phyloP scores from a whole-genome alignment of 225 moss, liverwort and hornwort genomes.

The Takakia lepidozioides region DNA sequence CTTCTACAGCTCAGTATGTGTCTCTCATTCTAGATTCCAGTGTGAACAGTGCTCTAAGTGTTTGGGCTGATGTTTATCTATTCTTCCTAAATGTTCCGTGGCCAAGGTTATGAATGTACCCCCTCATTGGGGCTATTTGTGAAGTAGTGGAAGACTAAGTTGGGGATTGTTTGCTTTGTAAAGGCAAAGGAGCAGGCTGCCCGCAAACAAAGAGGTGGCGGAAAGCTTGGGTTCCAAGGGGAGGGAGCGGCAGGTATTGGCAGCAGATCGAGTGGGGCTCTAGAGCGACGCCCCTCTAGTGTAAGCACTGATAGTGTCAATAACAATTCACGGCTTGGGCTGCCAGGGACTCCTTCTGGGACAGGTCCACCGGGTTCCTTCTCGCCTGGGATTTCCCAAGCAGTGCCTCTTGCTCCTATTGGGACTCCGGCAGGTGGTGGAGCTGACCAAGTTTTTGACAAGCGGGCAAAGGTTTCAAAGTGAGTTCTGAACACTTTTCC shows the following conservation, averaged over 20 bases:
- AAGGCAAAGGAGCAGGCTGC: slow-evolving; percentile 91
- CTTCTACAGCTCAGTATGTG: no score
- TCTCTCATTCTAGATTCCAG: no score
- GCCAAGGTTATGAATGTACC: no score
- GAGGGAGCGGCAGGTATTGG: slow-evolving; percentile 44
- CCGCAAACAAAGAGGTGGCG: slow-evolving; percentile 67
- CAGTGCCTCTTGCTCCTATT: slow-evolving; percentile 73
- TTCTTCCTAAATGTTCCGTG: no score
- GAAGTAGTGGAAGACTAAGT: no score
- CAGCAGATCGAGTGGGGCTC: slow-evolving; percentile 39
- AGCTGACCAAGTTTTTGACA: slow-evolving; percentile 60
- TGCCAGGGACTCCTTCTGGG: slow-evolving; percentile 38
- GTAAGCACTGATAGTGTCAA: slow-evolving; percentile 34
- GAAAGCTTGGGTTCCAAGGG: slow-evolving; percentile 42
- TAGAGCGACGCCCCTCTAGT: slow-evolving; percentile 54
- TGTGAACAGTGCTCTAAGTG: no score
- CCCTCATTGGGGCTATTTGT: no score
- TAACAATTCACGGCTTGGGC: slow-evolving; percentile 38
- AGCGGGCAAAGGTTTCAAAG: slow-evolving; percentile 55
- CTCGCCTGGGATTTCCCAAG: slow-evolving; percentile 36
- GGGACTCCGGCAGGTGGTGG: slow-evolving; percentile 85
- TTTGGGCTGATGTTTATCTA: no score
- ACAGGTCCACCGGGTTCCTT: slow-evolving; percentile 26
- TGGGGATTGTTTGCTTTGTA: no score
- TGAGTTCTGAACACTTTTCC: slow-evolving; percentile 23